A percentile compares a stretch with the other conserved stretches of the same genome.
phyloP scores from a whole-genome alignment of 345 rosid genomes.

The Salix brachista region DNA sequence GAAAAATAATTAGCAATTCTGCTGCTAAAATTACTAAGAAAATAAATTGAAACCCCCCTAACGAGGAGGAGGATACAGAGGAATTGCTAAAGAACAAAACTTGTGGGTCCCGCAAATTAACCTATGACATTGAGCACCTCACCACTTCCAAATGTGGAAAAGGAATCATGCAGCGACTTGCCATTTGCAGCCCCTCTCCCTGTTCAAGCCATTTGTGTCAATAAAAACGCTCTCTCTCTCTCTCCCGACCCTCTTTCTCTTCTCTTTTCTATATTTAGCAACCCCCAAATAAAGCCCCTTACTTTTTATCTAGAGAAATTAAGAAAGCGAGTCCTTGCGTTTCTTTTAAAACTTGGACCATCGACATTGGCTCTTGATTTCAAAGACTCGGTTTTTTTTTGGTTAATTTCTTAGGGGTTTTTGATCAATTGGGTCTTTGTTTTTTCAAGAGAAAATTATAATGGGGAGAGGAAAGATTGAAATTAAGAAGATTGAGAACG shows the following conservation, averaged over 20 bases:
- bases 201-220: slow-evolving; percentile 22
- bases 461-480: slow-evolving; percentile 97
- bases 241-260: slow-evolving; percentile 15
- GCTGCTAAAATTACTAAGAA: not conserved
- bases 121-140: slow-evolving; percentile 23
- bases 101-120: slow-evolving; percentile 11
- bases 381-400: not conserved
- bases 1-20: too few species aligned
- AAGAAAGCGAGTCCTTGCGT: not conserved
- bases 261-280: slow-evolving; percentile 43
- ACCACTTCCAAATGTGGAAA: slow-evolving; percentile 33
- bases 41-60: not conserved
- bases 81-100: not conserved
- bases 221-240: slow-evolving; percentile 22
- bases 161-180: slow-evolving; percentile 33
- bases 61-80: not conserved
- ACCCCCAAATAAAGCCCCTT: slow-evolving; percentile 26
- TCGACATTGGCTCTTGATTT: not conserved
- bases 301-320: not conserved
- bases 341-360: not conserved
- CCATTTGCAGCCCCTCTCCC: slow-evolving; percentile 40
- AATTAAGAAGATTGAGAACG: slow-evolving; percentile 90
- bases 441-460: not conserved
- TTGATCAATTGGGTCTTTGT: slow-evolving; percentile 9
- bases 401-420: not conserved